Percentiles rank a stretch among this genome's conserved stretches.
These are phyloP conservation scores for Herpetomonas samuelpessoai DNA, from an alignment of 208 protist species.

Conservation along the genomic window DNA sequence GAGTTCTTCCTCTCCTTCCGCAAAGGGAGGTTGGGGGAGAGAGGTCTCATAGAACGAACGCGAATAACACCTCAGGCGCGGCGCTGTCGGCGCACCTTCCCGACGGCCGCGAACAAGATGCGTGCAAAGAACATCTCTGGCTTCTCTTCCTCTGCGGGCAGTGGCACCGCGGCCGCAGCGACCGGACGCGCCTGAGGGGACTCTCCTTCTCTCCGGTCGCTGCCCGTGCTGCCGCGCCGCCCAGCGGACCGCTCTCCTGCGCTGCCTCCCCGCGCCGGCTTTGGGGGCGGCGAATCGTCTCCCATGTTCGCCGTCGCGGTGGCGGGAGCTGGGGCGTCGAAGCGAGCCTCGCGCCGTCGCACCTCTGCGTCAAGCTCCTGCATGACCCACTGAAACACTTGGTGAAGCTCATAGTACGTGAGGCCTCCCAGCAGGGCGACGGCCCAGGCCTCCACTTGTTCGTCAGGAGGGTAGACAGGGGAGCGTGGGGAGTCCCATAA, in stretches of 20 bases:
- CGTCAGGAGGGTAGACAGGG: constrained; percentile 1
- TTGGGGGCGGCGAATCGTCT: background rate
- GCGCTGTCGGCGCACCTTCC: background rate
- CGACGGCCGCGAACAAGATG: background rate
- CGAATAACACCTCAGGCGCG: too few relatives aligned
- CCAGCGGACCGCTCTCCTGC: background rate
- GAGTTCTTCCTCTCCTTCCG: too few relatives aligned
- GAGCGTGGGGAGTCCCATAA: background rate
- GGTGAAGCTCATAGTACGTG: constrained; percentile 12
- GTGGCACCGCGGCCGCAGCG: background rate
- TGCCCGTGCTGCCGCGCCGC: background rate
- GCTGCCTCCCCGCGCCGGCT: background rate
- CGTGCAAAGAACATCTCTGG: constrained; percentile 3
- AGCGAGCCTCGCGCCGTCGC: background rate
- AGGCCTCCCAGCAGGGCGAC: constrained; percentile 4
- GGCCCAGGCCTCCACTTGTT: constrained; percentile 11
- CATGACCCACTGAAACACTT: constrained; percentile 18
- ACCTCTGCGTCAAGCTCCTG: constrained; percentile 10
- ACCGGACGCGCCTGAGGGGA: too few relatives aligned
- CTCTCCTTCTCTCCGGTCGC: background rate
- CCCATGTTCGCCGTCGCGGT: too few relatives aligned
- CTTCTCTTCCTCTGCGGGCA: constrained; percentile 4
- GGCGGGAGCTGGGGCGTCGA: background rate
- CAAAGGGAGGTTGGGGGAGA: too few relatives aligned
- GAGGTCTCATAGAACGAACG: too few relatives aligned